Conservation (phyloP, 345 rosid species). For the Populus deltoides region DNA sequence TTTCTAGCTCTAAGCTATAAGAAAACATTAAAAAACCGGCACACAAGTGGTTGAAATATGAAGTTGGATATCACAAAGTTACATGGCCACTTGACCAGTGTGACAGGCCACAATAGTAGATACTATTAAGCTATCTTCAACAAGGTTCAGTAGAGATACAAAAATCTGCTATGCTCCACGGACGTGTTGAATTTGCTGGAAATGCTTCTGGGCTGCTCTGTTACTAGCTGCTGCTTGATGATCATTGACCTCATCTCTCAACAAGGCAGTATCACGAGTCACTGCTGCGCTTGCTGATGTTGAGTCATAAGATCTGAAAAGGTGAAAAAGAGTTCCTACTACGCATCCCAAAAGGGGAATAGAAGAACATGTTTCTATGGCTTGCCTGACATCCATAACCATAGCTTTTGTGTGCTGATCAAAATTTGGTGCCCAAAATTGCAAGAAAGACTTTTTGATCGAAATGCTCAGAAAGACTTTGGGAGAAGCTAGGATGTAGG, state of each 20-base stretch:
- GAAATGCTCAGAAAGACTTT: background rate
- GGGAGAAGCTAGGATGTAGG: background rate
- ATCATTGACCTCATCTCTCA: background rate
- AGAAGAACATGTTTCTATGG: slow-evolving; percentile 7
- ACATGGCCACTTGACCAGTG: background rate
- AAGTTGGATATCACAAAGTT: background rate
- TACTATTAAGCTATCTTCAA: background rate
- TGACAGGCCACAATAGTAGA: background rate
- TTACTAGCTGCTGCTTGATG: slow-evolving; percentile 1
- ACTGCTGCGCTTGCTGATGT: background rate
- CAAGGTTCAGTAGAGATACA: background rate
- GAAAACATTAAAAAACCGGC: background rate
- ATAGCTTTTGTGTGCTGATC: background rate
- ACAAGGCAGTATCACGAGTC: background rate
- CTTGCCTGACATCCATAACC: slow-evolving; percentile 17
- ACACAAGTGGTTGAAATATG: background rate
- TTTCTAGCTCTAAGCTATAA: background rate
- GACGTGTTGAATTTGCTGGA: slow-evolving; percentile 20
- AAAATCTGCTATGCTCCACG: background rate
- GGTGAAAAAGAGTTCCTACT: slow-evolving; percentile 1
- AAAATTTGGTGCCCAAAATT: background rate
- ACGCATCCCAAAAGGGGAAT: slow-evolving; percentile 20
- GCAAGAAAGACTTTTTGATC: background rate
- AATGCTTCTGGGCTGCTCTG: slow-evolving; percentile 24
- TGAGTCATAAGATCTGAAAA: background rate